Conservation (phyloP, 2,329 filamentous ascomycete genomes). For the Penicillium rolfsii region DNA sequence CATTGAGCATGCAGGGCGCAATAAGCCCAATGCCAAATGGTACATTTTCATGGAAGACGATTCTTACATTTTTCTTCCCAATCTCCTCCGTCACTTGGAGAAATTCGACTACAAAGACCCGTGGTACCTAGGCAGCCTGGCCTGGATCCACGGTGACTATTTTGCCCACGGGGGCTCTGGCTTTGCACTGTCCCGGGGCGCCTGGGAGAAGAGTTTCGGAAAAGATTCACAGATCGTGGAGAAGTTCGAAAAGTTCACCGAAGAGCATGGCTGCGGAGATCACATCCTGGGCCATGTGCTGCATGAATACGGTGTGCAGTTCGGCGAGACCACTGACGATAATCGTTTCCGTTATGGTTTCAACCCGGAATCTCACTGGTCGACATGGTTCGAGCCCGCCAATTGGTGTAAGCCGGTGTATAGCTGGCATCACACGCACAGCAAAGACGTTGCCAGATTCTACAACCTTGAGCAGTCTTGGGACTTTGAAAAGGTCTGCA, state of each 20-base stretch:
- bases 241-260: conserved; percentile 47
- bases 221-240: conserved; percentile 52
- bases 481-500: conserved; percentile 27
- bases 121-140: conserved; percentile 57
- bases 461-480: conserved; percentile 32
- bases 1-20: conserved; percentile 56
- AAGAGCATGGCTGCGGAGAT: conserved; percentile 57
- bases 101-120: conserved; percentile 49
- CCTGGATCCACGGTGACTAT: conserved; percentile 47
- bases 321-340: conserved; percentile 53
- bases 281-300: conserved; percentile 54
- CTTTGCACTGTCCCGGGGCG: conserved; percentile 54
- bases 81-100: conserved; percentile 49
- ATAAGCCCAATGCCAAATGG: conserved; percentile 59
- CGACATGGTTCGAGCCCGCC: conserved; percentile 30
- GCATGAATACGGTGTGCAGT: conserved; percentile 53
- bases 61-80: conserved; percentile 57
- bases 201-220: conserved; percentile 54
- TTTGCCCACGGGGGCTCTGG: conserved; percentile 63
- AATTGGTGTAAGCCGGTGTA: conserved; percentile 61
- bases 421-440: conserved; percentile 33
- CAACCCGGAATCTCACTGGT: conserved; percentile 41
- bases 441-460: conserved; percentile 30
- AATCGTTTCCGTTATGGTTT: conserved; percentile 53
- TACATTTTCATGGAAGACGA: conserved; percentile 64